Evolutionary conservation across 2,329 filamentous ascomycete species (phyloP).

Genomic region (Grosmannia serpens): DNA sequence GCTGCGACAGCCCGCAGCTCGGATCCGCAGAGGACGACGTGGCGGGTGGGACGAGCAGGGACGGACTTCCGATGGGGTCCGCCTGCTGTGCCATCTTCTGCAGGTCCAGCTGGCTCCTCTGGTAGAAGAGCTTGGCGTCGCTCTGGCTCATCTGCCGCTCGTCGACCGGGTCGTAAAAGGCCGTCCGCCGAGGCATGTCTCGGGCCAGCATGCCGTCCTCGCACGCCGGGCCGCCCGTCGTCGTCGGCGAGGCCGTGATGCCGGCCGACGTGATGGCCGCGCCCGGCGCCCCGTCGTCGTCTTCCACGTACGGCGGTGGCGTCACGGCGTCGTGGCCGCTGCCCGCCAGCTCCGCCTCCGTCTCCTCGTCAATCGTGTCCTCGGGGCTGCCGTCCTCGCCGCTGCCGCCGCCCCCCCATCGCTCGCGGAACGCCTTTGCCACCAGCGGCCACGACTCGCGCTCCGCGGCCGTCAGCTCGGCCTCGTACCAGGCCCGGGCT

Average conservation of each 20-base stretch:
- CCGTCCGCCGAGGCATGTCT: conserved; percentile 58
- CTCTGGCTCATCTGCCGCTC: conserved; percentile 92
- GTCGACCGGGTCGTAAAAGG: conserved; percentile 85
- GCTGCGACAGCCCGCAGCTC: not conserved
- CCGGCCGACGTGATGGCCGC: not conserved
- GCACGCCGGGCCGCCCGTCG: conserved; percentile 16
- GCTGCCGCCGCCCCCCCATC: not conserved
- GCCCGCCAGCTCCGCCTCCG: not conserved
- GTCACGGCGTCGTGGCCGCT: no score
- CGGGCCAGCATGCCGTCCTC: conserved; percentile 48
- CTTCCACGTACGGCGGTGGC: not conserved
- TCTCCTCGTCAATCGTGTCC: not conserved
- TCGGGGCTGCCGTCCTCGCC: not conserved
- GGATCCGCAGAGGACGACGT: not conserved
- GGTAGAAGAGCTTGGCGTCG: conserved; percentile 93
- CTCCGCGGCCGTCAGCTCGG: not conserved
- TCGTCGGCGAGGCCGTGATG: conserved; percentile 2
- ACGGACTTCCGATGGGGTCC: conserved; percentile 20
- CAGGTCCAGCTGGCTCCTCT: conserved; percentile 63
- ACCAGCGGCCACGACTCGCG: not conserved
- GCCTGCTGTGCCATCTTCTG: conserved; percentile 25
- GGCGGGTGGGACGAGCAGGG: not conserved
- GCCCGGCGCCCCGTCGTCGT: not conserved
- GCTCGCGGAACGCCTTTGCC: not conserved
- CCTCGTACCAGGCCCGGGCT: not conserved